Base-by-base conservation (phyloP, 176 grass and related monocot species). In the Carex pumila region DNA sequence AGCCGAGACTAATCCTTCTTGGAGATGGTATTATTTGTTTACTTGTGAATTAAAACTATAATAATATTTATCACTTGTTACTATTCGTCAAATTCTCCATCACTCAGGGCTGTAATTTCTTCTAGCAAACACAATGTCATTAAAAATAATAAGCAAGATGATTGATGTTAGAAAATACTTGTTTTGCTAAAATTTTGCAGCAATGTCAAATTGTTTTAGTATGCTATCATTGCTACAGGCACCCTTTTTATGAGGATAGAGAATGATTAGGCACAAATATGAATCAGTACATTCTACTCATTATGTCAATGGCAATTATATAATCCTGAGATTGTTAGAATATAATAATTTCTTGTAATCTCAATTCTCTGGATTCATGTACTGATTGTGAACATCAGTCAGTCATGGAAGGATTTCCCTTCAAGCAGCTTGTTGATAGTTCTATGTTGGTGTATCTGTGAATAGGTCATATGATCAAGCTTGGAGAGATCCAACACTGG, bases 401-500 rank as follows among this genome's bases (percentile, higher is more conserved):
- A 7, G 47, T 53, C 43, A 74, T 55, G 47, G 47, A 55, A 81
- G 3, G 32, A 81, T 34, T 54, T 41, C 39, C 1, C 12, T n/a
- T 74, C 8, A 56, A 56, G 17, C 49, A 52, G 47, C 3, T 2
- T 71, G 31, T 6, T 65, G 31, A 32, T 30, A 54, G 15, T 52
- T 41, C 36, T 81, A 34, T 79, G 56, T 77, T 79, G 17, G 61
- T 82, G 72, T 65, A 19, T 85, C 41, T 43, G 32, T 82, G 78
- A 10, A 67, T 78, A 97, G 95, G 95, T 89, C 84, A 56, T 97
- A 92, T 89, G 88, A 90, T 85, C 92, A 97, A 83, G 85, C 87
- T 30, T 94, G 90, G 95, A 91, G 83, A 60, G 87, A 91, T 83
- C 67, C 78, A 30, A 41, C 86, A 56, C 18, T 59, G 57, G 60